Base-by-base conservation (phyloP, 208 protist genomes). In the Eutreptiella sp. region DNA sequence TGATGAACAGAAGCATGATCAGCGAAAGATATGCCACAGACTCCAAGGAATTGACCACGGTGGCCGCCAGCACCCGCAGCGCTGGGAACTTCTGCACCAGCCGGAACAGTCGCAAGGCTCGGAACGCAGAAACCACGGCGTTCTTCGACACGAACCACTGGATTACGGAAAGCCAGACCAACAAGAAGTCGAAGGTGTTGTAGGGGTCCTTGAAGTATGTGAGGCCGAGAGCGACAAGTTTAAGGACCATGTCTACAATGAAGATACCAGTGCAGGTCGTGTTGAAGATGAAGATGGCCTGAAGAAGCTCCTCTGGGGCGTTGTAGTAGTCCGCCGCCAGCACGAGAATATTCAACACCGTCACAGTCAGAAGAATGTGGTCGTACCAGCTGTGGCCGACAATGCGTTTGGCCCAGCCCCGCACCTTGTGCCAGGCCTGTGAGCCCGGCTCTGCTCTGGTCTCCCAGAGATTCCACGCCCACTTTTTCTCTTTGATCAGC, bases 271-370 rank as follows among this genome's bases (percentile, higher is more conserved):
- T 63, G 66, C 76, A 86, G 7, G 68, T 66, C 24, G 80, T 54
- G 28, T 55, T 46, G 38, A 26, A 9, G 3, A 33, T 9, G 28
- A 71, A 41, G 21, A 53, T 0, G n/a, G 46, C 11, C 16, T 42
- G 19, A 5, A 2, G 33, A 2, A 61, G 19, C 29, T 45, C 16
- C n/a, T 34, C 24, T 4, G 66, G 45, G 35, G 24, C 7, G 41
- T 7, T 23, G 62, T 63, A 45, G 43, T 57, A 53, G 47, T 85
- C 78, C 38, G 84, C 77, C 31, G 84, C 76, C 11, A 90, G 74
- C 1, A 68, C 50, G 0, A 82, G 46, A 24, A 73, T 61, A 24
- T 81, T 80, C 7, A 72, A 0, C 0, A 70, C 14, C 16, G 19
- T 41, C 36, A 41, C 19, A 21, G 19, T 19, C 16, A n/a, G n/a